Conservation (phyloP, 805 yeast species). For the Cyberlindnera subsufficiens region DNA sequence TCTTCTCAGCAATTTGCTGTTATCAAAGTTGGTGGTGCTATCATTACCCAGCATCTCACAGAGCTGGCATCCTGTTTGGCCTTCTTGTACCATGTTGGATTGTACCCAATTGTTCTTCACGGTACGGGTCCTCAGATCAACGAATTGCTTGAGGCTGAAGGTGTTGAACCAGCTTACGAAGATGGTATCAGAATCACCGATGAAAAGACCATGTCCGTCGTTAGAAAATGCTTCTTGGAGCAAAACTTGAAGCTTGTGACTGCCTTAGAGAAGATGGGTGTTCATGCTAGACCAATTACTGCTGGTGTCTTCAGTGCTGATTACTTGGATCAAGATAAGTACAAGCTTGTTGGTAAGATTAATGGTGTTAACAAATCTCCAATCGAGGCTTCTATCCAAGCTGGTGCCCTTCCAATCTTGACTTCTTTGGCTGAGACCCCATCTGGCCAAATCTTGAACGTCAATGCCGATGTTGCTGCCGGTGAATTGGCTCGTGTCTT, state of each 20-base stretch:
- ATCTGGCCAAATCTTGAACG: conserved; percentile 94
- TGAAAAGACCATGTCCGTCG: conserved; percentile 91
- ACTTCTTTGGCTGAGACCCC: conserved; percentile 96
- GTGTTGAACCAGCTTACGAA: conserved; percentile 90
- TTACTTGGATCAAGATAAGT: conserved; percentile 83
- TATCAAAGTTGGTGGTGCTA: conserved; percentile 98
- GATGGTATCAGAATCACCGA: conserved; percentile 98
- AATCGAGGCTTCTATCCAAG: conserved; percentile 88
- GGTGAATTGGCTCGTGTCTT: conserved; percentile 95
- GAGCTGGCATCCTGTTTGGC: conserved; percentile 95
- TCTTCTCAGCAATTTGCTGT: conserved; percentile 97
- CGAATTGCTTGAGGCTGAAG: conserved; percentile 85
- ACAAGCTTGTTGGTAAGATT: conserved; percentile 89
- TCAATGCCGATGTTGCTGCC: conserved; percentile 98
- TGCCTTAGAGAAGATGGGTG: conserved; percentile 94
- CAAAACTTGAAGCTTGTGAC: conserved; percentile 93
- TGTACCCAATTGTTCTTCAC: conserved; percentile 93
- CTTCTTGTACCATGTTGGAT: conserved; percentile 93
- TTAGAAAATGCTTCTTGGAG: conserved; percentile 89
- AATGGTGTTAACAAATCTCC: conserved; percentile 81
- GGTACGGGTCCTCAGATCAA: conserved; percentile 99
- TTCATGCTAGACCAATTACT: conserved; percentile 96
- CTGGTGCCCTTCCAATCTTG: conserved; percentile 94
- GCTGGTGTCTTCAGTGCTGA: conserved; percentile 96
- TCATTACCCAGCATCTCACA: conserved; percentile 88